Percentiles rank a stretch among this genome's conserved stretches.
These are phyloP conservation scores for Mollisia scopiformis DNA, from an alignment of 2,329 filamentous ascomycete genomes.

Conservation along the genomic window DNA sequence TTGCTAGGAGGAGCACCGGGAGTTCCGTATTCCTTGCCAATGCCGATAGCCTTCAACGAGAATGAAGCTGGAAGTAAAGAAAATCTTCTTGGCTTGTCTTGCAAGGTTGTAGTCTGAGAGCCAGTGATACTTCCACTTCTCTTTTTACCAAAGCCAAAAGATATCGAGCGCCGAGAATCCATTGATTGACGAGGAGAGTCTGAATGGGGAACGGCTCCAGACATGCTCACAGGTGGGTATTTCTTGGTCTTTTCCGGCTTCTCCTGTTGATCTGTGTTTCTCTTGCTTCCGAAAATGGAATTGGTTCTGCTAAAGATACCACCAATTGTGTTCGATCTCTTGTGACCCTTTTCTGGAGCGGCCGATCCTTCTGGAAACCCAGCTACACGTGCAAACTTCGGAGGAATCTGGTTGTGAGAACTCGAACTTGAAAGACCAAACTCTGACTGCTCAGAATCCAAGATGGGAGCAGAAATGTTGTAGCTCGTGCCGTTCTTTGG, in stretches of 20 bases:
- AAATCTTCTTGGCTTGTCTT: slow-evolving; percentile 67
- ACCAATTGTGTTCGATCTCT: slow-evolving; percentile 75
- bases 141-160: slow-evolving; percentile 71
- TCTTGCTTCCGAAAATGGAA: slow-evolving; percentile 72
- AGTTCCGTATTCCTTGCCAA: slow-evolving; percentile 52
- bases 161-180: slow-evolving; percentile 75
- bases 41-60: slow-evolving; percentile 65
- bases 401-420: slow-evolving; percentile 48
- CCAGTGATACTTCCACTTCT: slow-evolving; percentile 66
- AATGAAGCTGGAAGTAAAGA: slow-evolving; percentile 69
- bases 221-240: slow-evolving; percentile 90
- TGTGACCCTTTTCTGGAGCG: slow-evolving; percentile 53
- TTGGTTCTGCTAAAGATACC: slow-evolving; percentile 83
- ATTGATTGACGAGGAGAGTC: slow-evolving; percentile 59
- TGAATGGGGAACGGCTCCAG: slow-evolving; percentile 56
- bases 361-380: slow-evolving; percentile 46
- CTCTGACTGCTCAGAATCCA: slow-evolving; percentile 52
- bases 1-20: slow-evolving; percentile 26
- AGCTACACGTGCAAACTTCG: slow-evolving; percentile 60
- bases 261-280: slow-evolving; percentile 43
- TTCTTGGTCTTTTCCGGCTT: slow-evolving; percentile 69
- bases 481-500: slow-evolving; percentile 66
- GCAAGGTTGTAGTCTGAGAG: slow-evolving; percentile 50
- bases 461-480: slow-evolving; percentile 69
- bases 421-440: slow-evolving; percentile 60